These are phyloP conservation scores for Cystofilobasidium macerans DNA, from an alignment of 768 basidiomycete species.

Conservation along the genomic window DNA sequence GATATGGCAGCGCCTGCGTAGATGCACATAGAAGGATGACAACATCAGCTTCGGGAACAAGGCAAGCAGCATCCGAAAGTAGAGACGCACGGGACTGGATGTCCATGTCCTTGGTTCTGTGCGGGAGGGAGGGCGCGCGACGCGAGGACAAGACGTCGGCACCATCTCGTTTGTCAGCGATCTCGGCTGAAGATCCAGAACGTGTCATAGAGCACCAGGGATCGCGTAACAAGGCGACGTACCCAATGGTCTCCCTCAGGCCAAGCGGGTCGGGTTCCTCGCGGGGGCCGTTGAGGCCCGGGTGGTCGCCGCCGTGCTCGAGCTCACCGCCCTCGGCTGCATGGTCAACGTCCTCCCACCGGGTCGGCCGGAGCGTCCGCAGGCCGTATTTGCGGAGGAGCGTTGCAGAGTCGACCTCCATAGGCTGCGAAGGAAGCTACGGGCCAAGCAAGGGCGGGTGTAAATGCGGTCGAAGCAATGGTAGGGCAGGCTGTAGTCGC, in stretches of 20 bases:
- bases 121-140: not conserved
- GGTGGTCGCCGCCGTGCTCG: conserved; percentile 40
- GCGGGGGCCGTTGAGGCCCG: conserved; percentile 47
- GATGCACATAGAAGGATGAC: not conserved
- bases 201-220: conserved; percentile 31
- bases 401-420: conserved; percentile 65
- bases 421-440: not conserved
- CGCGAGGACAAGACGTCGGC: not conserved
- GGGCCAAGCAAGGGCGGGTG: too few relatives aligned
- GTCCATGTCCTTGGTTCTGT: conserved; percentile 14
- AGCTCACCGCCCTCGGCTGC: conserved; percentile 60
- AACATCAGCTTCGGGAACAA: too few relatives aligned
- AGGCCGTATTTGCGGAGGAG: conserved; percentile 82
- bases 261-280: conserved; percentile 47
- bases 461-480: too few relatives aligned
- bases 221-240: conserved; percentile 40
- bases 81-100: conserved; percentile 23
- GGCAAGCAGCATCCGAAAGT: not conserved
- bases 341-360: conserved; percentile 85
- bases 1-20: conserved; percentile 62
- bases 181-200: not conserved
- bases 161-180: conserved; percentile 18
- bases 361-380: conserved; percentile 61
- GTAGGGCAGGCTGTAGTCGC: too few relatives aligned
- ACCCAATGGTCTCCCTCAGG: conserved; percentile 43